Conservation (phyloP, 495 filamentous ascomycete species). For the Aspergillus affinis region DNA sequence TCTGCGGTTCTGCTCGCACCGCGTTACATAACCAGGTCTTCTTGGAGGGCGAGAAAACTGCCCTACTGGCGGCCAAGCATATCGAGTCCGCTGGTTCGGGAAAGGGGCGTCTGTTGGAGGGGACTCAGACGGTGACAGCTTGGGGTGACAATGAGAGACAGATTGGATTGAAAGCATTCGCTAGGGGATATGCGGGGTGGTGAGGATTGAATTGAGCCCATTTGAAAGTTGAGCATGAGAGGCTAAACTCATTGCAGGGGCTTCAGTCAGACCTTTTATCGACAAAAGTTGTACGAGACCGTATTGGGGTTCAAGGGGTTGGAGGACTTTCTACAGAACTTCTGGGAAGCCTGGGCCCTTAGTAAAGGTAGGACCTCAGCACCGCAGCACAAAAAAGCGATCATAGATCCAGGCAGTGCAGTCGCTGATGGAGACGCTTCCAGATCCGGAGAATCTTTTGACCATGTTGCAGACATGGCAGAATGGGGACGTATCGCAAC, state of each 20-base stretch:
- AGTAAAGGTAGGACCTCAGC: constrained; percentile 50
- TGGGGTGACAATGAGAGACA: constrained; percentile 58
- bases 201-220: constrained; percentile 20
- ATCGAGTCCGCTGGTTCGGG: constrained; percentile 50
- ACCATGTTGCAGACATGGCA: constrained; percentile 76
- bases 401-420: not conserved
- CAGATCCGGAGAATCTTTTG: constrained; percentile 67
- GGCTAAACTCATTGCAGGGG: constrained; percentile 40
- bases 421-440: constrained; percentile 13
- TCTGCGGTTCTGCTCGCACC: constrained; percentile 67
- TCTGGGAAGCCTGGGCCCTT: constrained; percentile 72
- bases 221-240: constrained; percentile 1
- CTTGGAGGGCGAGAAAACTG: constrained; percentile 67
- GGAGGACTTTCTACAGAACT: constrained; percentile 68
- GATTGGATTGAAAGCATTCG: constrained; percentile 67
- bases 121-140: constrained; percentile 36
- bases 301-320: constrained; percentile 58
- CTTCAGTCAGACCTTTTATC: constrained; percentile 71
- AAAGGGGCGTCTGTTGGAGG: constrained; percentile 34
- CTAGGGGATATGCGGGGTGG: constrained; percentile 74
- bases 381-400: not conserved
- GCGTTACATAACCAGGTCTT: constrained; percentile 72
- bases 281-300: constrained; percentile 62
- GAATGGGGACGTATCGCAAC: constrained; percentile 61
- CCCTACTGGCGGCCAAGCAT: constrained; percentile 62